Evolutionary conservation across 2,329 filamentous ascomycete genomes (phyloP), one percentile per base, ranked within the genome.

Genomic region (Colletotrichum viniferum): DNA sequence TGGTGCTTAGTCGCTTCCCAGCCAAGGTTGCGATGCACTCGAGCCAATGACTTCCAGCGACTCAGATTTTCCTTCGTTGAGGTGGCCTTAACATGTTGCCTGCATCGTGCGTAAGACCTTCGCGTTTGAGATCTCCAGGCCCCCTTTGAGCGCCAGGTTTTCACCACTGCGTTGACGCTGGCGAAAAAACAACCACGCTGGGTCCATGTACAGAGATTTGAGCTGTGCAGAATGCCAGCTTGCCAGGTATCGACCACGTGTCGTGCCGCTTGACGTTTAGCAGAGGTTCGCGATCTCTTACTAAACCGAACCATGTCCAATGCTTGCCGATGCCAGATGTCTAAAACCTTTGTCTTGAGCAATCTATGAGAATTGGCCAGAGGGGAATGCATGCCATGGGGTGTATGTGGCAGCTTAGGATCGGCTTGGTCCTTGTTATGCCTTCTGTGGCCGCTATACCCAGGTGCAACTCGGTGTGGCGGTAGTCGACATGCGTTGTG

Each of bases 31-130:
- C 48, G 52, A 10, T 75, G 36, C 13, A 69, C n/a, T 9, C 67
- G 66, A 9, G 65, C 58, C 32, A 55, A 28, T 14, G 64, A 64
- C 38, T 58, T 74, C 78, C 78, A 79, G 4, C 55, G 55, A 16
- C 13, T 24, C 8, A 77, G 30, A 16, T 77, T 58, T n/a, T 26
- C 61, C 36, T 75, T 76, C 18, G 75, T 68, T 13, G 68, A 65
- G 48, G 69, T 61, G 9, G 69, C 61, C 43, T 77, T 77, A 32
- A 76, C 68, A 38, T 69, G 64, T 62, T 75, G 69, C 18, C 75
- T 72, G 60, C 73, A 77, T 28, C 55, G 63, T 32, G 73, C 73
- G 21, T 77, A 77, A 16, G 73, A 52, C 36, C 62, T 77, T 28
- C 73, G 73, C n/a, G 64, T 65, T 38, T 32, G 34, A 8, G 75